Conservation (phyloP, 805 yeast genomes). For the Candida insectorum region DNA sequence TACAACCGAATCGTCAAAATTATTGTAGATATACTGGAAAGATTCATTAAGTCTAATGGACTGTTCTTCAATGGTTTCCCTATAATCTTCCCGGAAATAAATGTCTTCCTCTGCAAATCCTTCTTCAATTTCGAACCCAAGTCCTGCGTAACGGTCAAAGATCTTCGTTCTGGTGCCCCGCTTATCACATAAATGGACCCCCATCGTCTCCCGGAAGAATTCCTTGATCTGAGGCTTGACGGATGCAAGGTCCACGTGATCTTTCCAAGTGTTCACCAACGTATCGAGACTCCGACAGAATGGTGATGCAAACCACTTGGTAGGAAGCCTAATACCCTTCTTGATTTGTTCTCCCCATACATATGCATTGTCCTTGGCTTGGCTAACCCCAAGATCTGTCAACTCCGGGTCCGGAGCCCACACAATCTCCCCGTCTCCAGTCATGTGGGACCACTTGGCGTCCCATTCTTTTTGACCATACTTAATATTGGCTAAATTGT, state of each 20-base stretch:
- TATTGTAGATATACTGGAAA: conserved; percentile 34
- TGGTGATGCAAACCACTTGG: conserved; percentile 46
- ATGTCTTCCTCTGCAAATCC: conserved; percentile 47
- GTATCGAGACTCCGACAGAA: conserved; percentile 51
- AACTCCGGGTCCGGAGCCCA: conserved; percentile 55
- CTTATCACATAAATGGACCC: conserved; percentile 50
- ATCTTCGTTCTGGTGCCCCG: conserved; percentile 36
- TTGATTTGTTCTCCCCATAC: conserved; percentile 31
- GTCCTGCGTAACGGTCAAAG: conserved; percentile 33
- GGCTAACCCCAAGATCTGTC: conserved; percentile 43
- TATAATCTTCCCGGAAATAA: conserved; percentile 33
- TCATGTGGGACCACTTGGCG: conserved; percentile 39
- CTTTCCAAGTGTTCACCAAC: conserved; percentile 45
- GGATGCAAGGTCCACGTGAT: conserved; percentile 18
- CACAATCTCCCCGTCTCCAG: conserved; percentile 44
- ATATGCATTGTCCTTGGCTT: conserved; percentile 41
- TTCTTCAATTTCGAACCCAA: conserved; percentile 40
- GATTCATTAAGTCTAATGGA: conserved; percentile 31
- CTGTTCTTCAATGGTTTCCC: conserved; percentile 42
- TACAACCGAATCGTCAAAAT: conserved; percentile 21
- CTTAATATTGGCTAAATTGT: conserved; percentile 43
- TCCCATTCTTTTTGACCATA: conserved; percentile 49
- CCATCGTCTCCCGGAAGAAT: conserved; percentile 46
- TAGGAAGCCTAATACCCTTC: conserved; percentile 32
- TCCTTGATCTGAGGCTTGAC: conserved; percentile 41